A percentile compares a stretch with the other conserved stretches of the same genome.
Conservation (phyloP, 805 yeast species). For the Saturnispora gosingensis region DNA sequence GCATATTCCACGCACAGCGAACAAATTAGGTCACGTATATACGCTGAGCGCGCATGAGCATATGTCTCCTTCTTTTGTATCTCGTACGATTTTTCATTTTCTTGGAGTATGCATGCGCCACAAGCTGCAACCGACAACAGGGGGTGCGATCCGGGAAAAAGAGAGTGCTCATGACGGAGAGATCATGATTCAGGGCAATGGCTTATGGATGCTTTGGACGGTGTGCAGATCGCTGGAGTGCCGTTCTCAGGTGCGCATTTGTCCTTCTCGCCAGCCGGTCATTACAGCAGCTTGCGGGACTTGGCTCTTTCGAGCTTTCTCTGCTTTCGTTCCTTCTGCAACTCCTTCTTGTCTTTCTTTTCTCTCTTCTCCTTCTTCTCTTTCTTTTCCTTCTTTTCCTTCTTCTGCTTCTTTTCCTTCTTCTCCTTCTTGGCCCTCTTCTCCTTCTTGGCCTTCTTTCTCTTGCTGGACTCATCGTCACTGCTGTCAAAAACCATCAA, state of each 20-base stretch:
- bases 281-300: background rate
- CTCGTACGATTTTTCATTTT: background rate
- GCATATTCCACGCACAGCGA: background rate
- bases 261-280: background rate
- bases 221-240: too few species aligned
- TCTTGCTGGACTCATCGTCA: slow-evolving; percentile 24
- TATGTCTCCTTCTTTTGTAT: background rate
- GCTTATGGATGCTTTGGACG: too few species aligned
- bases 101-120: background rate
- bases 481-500: slow-evolving; percentile 18
- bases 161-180: background rate
- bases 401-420: slow-evolving; percentile 18
- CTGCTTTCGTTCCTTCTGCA: slow-evolving; percentile 9
- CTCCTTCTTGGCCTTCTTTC: slow-evolving; percentile 17
- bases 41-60: background rate
- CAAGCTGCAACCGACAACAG: background rate
- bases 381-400: slow-evolving; percentile 21
- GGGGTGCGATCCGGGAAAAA: background rate
- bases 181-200: too few species aligned
- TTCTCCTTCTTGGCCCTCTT: background rate
- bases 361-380: slow-evolving; percentile 14
- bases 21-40: background rate
- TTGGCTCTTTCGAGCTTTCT: slow-evolving; percentile 4
- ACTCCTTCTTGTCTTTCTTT: slow-evolving; percentile 17
- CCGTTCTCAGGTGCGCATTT: background rate